Evolutionary conservation across 2,329 filamentous ascomycete genomes (phyloP), one percentile per base, ranked within the genome.

Genomic region (Ciborinia camelliae): DNA sequence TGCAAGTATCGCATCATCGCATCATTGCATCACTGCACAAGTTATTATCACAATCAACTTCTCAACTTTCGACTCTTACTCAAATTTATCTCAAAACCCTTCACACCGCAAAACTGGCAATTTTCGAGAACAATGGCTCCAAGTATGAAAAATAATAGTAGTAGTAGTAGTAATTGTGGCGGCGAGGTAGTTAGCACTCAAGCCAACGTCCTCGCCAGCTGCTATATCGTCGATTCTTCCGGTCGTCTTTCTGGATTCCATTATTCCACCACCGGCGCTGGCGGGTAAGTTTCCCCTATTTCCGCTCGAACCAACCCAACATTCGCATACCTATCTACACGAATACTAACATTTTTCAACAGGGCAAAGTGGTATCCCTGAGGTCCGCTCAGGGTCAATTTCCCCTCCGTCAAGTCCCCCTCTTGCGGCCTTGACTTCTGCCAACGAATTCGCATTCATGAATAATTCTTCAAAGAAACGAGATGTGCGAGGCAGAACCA

Each of bases 281-380:
- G 89, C 85, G 90, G 87, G 89, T 83, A 67, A 84, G 78, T 55
- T 45, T 32, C 57, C 58, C 43, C 64, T 39, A 54, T 60, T 60
- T 53, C 58, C n/a, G 30, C 50, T 32, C 14, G 15, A 10, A 26
- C n/a, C n/a, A 37, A 20, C 15, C 15, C n/a, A 45, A 59, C 32
- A 12, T n/a, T 57, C 30, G 23, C 45, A 30, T n/a, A 20, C n/a
- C 15, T n/a, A 26, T n/a, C 26, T 55, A 28, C 10, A 62, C n/a
- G n/a, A 55, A 65, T 64, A 65, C 71, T 74, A 65, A 73, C 60
- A 45, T 50, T 30, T 68, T 50, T 7, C 66, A 61, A 75, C 88
- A 89, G 89, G 87, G 88, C 88, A 80, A 88, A 91, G 90, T 94
- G 90, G 90, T 92, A 90, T 92, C 89, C 90, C 90, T 94, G 90